phyloP scores from a whole-genome alignment of 805 yeast species.

The Saccharomyces jurei region DNA sequence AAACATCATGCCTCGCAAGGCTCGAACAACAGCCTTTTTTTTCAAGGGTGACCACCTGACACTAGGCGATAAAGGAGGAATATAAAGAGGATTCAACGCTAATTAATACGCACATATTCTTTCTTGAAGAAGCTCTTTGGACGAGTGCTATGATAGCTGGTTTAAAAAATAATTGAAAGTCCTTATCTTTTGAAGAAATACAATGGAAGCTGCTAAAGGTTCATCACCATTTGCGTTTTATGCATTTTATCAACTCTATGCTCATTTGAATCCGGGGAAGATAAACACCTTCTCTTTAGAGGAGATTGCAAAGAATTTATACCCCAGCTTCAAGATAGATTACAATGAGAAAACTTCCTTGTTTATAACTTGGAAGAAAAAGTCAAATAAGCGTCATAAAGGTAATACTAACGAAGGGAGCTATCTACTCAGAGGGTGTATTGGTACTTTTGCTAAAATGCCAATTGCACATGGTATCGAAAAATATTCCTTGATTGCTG shows the following conservation, averaged over 20 bases:
- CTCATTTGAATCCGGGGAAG: constrained; percentile 7
- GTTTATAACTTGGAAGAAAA: constrained; percentile 81
- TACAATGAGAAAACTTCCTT: constrained; percentile 42
- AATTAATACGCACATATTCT: background rate
- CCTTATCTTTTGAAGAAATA: background rate
- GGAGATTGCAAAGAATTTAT: constrained; percentile 12
- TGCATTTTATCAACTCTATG: constrained; percentile 28
- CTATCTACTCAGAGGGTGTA: constrained; percentile 69
- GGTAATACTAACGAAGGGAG: constrained; percentile 1
- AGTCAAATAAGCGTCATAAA: constrained; percentile 9
- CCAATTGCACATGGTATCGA: constrained; percentile 50
- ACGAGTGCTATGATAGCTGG: background rate
- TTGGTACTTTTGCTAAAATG: constrained; percentile 70
- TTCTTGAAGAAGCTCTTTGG: background rate
- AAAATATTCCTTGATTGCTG: constrained; percentile 58
- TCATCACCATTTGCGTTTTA: constrained; percentile 28
- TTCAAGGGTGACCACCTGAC: background rate
- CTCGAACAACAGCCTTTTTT: background rate
- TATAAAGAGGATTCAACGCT: background rate
- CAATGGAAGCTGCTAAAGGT: constrained; percentile 1
- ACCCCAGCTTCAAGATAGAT: constrained; percentile 8
- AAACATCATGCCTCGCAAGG: background rate
- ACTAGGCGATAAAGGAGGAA: background rate
- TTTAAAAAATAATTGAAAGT: too few species aligned
- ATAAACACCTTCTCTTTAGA: constrained; percentile 5